Percentiles rank a stretch among this genome's conserved stretches.
These are phyloP conservation scores for Monascus purpureus DNA, from an alignment of 495 filamentous ascomycete species.

Conservation along the genomic window DNA sequence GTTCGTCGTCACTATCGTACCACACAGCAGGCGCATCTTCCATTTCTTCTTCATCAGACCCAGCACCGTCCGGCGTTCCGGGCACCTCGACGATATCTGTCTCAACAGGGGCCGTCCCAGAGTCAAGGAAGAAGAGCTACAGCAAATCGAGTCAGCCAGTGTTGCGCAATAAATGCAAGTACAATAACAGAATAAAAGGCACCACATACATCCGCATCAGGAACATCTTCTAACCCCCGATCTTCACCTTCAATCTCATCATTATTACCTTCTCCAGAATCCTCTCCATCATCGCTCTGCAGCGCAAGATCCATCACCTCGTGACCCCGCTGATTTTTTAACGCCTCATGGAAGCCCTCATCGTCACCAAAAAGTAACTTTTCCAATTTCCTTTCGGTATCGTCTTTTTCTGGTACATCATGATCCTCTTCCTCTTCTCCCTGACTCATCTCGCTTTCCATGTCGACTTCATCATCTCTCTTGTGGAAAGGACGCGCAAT, in stretches of 20 bases:
- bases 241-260: conserved; percentile 15
- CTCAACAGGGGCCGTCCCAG: conserved; percentile 33
- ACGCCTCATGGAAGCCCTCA: conserved; percentile 57
- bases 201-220: conserved; percentile 49
- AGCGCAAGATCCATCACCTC: conserved; percentile 19
- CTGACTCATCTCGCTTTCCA: conserved; percentile 14
- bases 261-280: conserved; percentile 15
- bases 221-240: conserved; percentile 27
- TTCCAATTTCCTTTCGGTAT: conserved; percentile 71
- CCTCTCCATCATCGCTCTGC: conserved; percentile 20
- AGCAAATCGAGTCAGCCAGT: conserved; percentile 10
- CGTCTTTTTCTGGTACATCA: conserved; percentile 52
- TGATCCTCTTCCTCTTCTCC: conserved; percentile 25
- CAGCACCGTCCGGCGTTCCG: conserved; percentile 19
- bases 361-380: conserved; percentile 74
- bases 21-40: conserved; percentile 46
- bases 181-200: conserved; percentile 1
- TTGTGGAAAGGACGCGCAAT: conserved; percentile 4
- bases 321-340: conserved; percentile 35
- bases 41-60: conserved; percentile 20
- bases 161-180: background rate
- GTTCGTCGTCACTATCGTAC: conserved; percentile 94
- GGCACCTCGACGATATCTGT: conserved; percentile 27
- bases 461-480: conserved; percentile 16
- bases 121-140: conserved; percentile 59